A percentile compares a stretch with the other conserved stretches of the same genome.
Conservation (phyloP, 106 monocot genomes). For the Hemerocallis citrina region DNA sequence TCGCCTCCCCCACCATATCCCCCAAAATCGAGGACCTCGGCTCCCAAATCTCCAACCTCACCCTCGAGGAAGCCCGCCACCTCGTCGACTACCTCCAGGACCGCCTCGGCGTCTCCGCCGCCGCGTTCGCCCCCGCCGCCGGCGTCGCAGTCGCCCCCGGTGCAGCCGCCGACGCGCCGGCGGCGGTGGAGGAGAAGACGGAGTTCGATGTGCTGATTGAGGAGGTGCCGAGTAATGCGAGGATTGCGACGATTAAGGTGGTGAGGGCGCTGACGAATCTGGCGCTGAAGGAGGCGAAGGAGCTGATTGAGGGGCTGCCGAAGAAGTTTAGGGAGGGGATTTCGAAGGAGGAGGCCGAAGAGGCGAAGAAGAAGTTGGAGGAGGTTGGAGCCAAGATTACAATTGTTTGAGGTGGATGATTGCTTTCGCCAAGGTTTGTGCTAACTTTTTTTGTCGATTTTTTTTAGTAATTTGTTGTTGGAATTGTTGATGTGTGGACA, state of each 20-base stretch:
- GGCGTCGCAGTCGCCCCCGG: slow-evolving; percentile 29
- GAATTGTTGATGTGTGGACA: too few relatives aligned
- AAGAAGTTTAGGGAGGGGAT: slow-evolving; percentile 95
- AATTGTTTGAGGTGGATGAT: slow-evolving; percentile 11
- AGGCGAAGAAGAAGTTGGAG: slow-evolving; percentile 91
- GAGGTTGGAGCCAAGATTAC: slow-evolving; percentile 82
- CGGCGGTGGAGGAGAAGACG: slow-evolving; percentile 75
- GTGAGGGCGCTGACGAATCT: slow-evolving; percentile 71
- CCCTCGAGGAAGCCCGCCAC: slow-evolving; percentile 51
- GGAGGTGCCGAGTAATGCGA: slow-evolving; percentile 73
- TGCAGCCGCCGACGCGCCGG: slow-evolving; percentile 27
- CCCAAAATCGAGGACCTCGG: slow-evolving; percentile 49
- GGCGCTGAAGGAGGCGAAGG: slow-evolving; percentile 94
- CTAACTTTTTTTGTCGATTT: background rate
- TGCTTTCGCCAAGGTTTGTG: background rate
- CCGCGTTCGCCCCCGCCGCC: slow-evolving; percentile 32
- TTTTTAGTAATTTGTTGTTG: too few relatives aligned
- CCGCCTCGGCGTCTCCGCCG: slow-evolving; percentile 48
- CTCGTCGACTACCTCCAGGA: slow-evolving; percentile 58
- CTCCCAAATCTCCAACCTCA: slow-evolving; percentile 27
- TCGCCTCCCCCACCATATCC: slow-evolving; percentile 13
- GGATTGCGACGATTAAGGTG: slow-evolving; percentile 92
- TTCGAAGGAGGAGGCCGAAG: slow-evolving; percentile 83
- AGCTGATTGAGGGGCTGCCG: slow-evolving; percentile 87
- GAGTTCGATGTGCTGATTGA: slow-evolving; percentile 94